A percentile compares a stretch with the other conserved stretches of the same genome.
Evolutionary conservation across 345 rosid species (phyloP).

Genomic region (Euphorbia pulcherrima): DNA sequence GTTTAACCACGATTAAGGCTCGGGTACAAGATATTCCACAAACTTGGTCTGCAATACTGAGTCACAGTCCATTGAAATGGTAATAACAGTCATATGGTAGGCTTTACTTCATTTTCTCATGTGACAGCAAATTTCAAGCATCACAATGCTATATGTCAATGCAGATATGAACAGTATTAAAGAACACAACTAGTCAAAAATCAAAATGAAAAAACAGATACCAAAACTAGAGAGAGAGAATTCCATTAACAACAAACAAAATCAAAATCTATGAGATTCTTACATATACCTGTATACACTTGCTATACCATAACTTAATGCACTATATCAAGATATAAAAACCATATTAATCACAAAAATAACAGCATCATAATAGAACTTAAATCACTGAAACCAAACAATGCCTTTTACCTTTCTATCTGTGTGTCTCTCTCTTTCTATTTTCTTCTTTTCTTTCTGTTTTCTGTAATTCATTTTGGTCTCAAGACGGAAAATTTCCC

Average conservation of each 20-base stretch:
- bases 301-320: background rate
- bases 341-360: background rate
- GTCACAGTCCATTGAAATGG: too few relatives aligned
- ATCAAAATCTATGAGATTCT: constrained; percentile 1
- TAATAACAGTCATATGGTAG: too few relatives aligned
- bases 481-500: constrained; percentile 33
- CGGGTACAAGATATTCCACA: too few relatives aligned
- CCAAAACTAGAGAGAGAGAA: background rate
- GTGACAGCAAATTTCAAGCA: too few relatives aligned
- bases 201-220: too few relatives aligned
- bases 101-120: background rate
- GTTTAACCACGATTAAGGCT: too few relatives aligned
- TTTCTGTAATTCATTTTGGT: background rate
- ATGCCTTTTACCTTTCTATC: background rate
- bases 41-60: too few relatives aligned
- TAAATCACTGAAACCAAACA: background rate
- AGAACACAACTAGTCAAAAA: too few relatives aligned
- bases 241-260: background rate
- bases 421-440: background rate
- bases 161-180: too few relatives aligned
- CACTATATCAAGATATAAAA: background rate
- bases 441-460: background rate
- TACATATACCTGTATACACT: constrained; percentile 14
- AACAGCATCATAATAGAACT: background rate
- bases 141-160: background rate